Evolutionary conservation across 495 filamentous ascomycete species (phyloP), one percentile per base, ranked within the genome.

Genomic region (Aspergillus avenaceus): DNA sequence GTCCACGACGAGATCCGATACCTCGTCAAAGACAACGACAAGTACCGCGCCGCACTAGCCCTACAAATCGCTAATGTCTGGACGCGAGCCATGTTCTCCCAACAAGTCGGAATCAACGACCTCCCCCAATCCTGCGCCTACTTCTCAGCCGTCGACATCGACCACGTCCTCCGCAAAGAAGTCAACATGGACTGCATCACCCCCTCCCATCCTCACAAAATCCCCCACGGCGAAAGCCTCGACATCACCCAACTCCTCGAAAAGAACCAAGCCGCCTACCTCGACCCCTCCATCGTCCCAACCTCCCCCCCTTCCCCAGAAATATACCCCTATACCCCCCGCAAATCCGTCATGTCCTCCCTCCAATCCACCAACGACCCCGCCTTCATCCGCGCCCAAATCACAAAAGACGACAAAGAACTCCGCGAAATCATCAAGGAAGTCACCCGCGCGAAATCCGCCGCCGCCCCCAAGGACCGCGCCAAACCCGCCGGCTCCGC

Each of bases 1-100:
- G 93, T 98, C 2, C 93, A 98, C 66, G 93, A 98, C 65, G 93
- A 98, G 64, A 97, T 98, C 55, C 82, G 93, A 28, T 98, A 98
- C 53, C 79, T 97, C 0, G 88, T 95, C 19, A 84, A 83, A 56
- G 81, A 91, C 1, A 79, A 88, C 52, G 88, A 98, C 61, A 90
- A 86, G 56, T 97, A 97, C 64, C 79, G 85, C 38, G 80, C 84
- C 21, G 91, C 91, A 13, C 84, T 97, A 81, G 95, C 93, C 12
- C 74, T 98, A 47, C 93, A 98, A 64, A 76, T 98, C 13, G 82
- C 95, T 43, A 98, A 98, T 59, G 72, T 98, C 31, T 98, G 93
- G 93, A 98, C 93, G 0, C 82, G 93, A 32, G 90, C 90, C 49
- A 95, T 97, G 85, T 98, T 98, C 63, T 84, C 87, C 2, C 87